phyloP scores from a whole-genome alignment of 2,329 filamentous ascomycete species.

The Fusarium sp. region DNA sequence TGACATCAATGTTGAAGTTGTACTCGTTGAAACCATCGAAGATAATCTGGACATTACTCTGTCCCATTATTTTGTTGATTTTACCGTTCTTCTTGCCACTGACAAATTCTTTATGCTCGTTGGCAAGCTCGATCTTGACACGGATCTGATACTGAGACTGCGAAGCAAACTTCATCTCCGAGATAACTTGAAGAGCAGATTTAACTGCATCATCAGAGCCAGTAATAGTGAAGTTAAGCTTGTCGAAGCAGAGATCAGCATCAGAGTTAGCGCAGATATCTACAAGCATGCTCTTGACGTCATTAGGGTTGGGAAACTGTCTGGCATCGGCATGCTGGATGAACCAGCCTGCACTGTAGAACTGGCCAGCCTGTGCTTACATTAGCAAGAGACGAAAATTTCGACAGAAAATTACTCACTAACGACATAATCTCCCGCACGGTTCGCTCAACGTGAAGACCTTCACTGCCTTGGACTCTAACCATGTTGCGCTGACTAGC shows the following conservation, averaged over 20 bases:
- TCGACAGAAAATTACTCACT: conserved; percentile 63
- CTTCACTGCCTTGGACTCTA: conserved; percentile 92
- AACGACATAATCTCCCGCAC: conserved; percentile 96
- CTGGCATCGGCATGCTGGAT: conserved; percentile 81
- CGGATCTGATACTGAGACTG: conserved; percentile 92
- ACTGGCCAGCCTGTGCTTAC: conserved; percentile 82
- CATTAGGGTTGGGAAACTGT: conserved; percentile 72
- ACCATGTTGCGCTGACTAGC: conserved; percentile 88
- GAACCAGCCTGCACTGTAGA: conserved; percentile 98
- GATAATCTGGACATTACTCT: conserved; percentile 98
- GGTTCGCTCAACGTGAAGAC: conserved; percentile 93
- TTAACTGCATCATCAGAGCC: conserved; percentile 98
- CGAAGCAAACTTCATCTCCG: conserved; percentile 89
- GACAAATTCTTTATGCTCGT: conserved; percentile 99
- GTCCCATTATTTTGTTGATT: conserved; percentile 99
- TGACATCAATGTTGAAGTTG: conserved; percentile 99
- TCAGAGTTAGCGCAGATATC: conserved; percentile 98
- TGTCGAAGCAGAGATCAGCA: conserved; percentile 94
- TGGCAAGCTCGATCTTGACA: conserved; percentile 98
- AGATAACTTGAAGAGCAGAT: conserved; percentile 92
- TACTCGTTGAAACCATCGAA: conserved; percentile 99
- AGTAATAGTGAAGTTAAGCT: conserved; percentile 92
- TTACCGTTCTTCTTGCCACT: conserved; percentile 99
- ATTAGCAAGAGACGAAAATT: conserved; percentile 41
- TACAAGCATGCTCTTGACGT: conserved; percentile 90